A percentile compares a stretch with the other conserved stretches of the same genome.
Conservation (phyloP, 2,329 filamentous ascomycete species). For the Colletotrichum karsti region DNA sequence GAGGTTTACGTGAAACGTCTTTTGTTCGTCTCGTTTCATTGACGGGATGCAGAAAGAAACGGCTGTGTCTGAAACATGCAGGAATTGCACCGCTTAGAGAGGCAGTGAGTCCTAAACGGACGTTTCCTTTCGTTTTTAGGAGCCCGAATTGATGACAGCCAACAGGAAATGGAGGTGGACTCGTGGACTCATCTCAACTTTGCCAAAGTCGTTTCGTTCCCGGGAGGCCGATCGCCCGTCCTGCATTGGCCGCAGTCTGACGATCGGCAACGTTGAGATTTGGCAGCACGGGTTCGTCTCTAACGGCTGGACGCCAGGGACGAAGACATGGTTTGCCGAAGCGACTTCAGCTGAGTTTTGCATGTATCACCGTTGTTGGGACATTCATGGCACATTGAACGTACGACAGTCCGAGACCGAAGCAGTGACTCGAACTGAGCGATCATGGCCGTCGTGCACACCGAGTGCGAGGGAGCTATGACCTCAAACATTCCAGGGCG, state of each 20-base stretch:
- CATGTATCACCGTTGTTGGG: background rate
- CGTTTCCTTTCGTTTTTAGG: background rate
- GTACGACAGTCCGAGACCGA: background rate
- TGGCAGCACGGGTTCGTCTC: background rate
- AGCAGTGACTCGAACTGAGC: too few relatives aligned
- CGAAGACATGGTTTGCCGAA: background rate
- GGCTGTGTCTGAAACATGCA: conserved; percentile 1
- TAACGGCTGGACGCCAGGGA: background rate
- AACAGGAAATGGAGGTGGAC: background rate
- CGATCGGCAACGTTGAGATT: background rate
- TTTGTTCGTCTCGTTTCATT: background rate
- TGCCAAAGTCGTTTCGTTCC: background rate
- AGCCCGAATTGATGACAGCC: background rate
- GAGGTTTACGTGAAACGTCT: background rate
- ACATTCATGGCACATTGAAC: background rate
- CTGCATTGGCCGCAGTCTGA: background rate
- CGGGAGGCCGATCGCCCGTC: background rate
- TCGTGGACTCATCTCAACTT: background rate
- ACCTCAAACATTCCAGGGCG: too few relatives aligned
- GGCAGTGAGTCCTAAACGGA: background rate
- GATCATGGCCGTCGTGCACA: too few relatives aligned
- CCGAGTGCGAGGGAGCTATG: too few relatives aligned
- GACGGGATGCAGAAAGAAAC: background rate
- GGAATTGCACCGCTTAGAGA: background rate
- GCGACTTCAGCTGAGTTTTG: background rate